Conservation (phyloP, 345 rosid genomes). For the Boechera retrofracta region DNA sequence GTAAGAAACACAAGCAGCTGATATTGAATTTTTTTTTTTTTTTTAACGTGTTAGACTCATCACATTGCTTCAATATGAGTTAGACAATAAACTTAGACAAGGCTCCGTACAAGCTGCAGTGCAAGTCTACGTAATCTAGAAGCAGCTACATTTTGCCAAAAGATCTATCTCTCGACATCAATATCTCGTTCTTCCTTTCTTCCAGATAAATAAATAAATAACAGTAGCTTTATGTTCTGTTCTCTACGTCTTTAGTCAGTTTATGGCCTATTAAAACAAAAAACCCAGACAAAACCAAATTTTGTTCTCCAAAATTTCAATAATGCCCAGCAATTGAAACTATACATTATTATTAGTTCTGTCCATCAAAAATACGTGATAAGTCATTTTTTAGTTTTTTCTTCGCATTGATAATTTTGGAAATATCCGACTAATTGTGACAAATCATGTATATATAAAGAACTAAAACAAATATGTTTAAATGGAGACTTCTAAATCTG, state of each 20-base stretch:
- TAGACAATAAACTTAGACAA: conserved; percentile 1
- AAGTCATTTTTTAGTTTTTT: neutral
- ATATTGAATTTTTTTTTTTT: neutral
- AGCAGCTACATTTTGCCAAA: conserved; percentile 38
- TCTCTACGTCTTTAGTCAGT: neutral
- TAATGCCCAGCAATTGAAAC: neutral
- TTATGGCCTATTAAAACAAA: neutral
- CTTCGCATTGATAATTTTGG: neutral
- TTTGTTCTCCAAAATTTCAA: conserved; percentile 14
- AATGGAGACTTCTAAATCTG: neutral
- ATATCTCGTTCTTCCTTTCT: conserved; percentile 19
- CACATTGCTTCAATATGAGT: conserved; percentile 2
- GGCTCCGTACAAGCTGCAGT: conserved; percentile 36
- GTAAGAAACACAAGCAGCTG: conserved; percentile 1
- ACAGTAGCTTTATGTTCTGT: neutral
- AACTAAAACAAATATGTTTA: neutral
- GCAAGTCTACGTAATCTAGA: conserved; percentile 38
- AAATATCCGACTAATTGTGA: neutral
- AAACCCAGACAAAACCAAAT: neutral
- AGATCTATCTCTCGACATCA: conserved; percentile 42
- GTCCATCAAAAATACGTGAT: neutral
- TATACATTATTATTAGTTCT: neutral
- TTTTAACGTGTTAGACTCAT: neutral
- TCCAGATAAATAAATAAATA: conserved; percentile 1
- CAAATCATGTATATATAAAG: neutral